Evolutionary conservation across 2,329 filamentous ascomycete species (phyloP).

Genomic region (Verticillium albo-atrum): DNA sequence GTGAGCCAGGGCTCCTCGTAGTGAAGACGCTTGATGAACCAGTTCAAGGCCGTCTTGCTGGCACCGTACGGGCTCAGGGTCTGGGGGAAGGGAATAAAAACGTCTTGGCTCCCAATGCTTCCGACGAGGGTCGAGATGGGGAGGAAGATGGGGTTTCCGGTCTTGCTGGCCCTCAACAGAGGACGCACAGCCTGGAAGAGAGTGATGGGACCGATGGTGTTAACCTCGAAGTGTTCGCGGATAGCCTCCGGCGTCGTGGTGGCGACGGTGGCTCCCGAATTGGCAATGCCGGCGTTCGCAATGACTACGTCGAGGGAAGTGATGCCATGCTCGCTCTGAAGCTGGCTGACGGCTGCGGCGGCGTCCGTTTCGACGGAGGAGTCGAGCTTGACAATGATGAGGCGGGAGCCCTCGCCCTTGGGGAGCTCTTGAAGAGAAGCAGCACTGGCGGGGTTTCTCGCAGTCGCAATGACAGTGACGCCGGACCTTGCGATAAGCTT

Average conservation of each 20-base stretch:
- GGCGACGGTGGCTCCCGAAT: conserved; percentile 23
- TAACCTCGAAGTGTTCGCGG: conserved; percentile 32
- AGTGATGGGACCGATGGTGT: conserved; percentile 17
- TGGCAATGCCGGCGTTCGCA: conserved; percentile 43
- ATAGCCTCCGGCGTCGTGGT: conserved; percentile 30
- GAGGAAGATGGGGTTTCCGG: conserved; percentile 18
- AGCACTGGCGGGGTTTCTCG: conserved; percentile 23
- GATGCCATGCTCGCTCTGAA: conserved; percentile 27
- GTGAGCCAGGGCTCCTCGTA: conserved; percentile 27
- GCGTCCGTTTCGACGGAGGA: conserved; percentile 25
- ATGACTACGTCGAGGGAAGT: conserved; percentile 43
- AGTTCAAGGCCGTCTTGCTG: conserved; percentile 32
- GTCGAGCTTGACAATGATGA: conserved; percentile 40
- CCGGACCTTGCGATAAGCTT: conserved; percentile 44
- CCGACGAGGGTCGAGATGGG: conserved; percentile 18
- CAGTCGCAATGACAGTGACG: conserved; percentile 41
- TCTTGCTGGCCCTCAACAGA: conserved; percentile 17
- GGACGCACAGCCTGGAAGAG: conserved; percentile 18
- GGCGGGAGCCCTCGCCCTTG: conserved; percentile 23
- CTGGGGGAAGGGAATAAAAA: conserved; percentile 9
- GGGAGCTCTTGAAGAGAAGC: conserved; percentile 28
- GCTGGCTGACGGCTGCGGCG: conserved; percentile 22
- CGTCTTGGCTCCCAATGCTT: conserved; percentile 15
- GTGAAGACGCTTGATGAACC: conserved; percentile 24
- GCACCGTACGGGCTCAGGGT: conserved; percentile 33